A percentile compares a stretch with the other conserved stretches of the same genome.
These are phyloP conservation scores for Heliocybe sulcata DNA, from an alignment of 1,284 basidiomycete species.

Conservation along the genomic window DNA sequence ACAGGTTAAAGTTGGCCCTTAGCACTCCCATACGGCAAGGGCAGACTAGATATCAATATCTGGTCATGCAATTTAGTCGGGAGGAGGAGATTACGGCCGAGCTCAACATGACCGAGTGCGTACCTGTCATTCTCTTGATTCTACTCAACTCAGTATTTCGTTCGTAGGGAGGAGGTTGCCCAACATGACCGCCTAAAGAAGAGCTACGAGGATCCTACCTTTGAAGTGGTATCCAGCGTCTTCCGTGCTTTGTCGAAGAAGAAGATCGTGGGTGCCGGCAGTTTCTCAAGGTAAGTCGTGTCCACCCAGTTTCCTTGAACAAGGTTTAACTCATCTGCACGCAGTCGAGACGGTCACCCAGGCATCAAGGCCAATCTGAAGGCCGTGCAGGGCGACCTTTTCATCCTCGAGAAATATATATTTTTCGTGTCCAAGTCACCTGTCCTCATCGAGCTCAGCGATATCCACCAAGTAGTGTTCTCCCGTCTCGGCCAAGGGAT, in stretches of 20 bases:
- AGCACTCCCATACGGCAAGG: slow-evolving; percentile 96
- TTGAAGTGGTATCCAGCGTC: slow-evolving; percentile 92
- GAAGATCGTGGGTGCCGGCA: slow-evolving; percentile 84
- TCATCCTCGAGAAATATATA: slow-evolving; percentile 96
- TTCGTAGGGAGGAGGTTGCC: slow-evolving; percentile 58
- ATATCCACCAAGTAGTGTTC: slow-evolving; percentile 90
- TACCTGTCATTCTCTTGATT: slow-evolving; percentile 7
- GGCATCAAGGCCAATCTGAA: slow-evolving; percentile 97
- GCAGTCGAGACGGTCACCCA: slow-evolving; percentile 67
- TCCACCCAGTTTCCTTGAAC: not conserved
- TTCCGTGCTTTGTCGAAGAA: slow-evolving; percentile 90
- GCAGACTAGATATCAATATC: slow-evolving; percentile 95
- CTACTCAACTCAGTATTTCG: not conserved
- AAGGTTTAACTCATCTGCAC: not conserved
- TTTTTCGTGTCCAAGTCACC: slow-evolving; percentile 99
- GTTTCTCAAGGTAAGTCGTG: slow-evolving; percentile 70
- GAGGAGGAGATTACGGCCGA: slow-evolving; percentile 98
- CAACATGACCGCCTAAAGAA: slow-evolving; percentile 84
- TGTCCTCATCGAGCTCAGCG: slow-evolving; percentile 84
- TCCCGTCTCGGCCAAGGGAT: slow-evolving; percentile 92
- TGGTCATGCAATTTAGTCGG: slow-evolving; percentile 95
- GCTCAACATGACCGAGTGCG: slow-evolving; percentile 88
- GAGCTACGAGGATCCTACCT: slow-evolving; percentile 90
- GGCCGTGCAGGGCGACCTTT: slow-evolving; percentile 94
- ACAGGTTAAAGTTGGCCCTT: slow-evolving; percentile 61